phyloP scores from a whole-genome alignment of 2,329 filamentous ascomycete species.

The Exophiala calicioides region DNA sequence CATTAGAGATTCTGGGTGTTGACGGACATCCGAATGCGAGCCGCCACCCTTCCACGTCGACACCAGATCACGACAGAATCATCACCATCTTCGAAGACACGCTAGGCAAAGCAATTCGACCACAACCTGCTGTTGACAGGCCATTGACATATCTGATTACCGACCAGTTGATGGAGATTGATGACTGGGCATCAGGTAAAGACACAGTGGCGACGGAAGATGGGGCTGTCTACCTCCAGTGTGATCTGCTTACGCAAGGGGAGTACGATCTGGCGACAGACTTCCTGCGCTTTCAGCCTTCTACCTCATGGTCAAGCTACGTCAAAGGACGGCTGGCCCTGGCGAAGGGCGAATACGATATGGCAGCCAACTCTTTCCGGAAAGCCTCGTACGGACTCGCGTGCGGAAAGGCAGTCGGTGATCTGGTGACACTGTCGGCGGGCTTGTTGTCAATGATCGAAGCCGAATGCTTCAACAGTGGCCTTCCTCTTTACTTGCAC shows the following conservation, averaged over 20 bases:
- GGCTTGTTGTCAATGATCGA: conserved; percentile 76
- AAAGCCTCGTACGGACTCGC: conserved; percentile 68
- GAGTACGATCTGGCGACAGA: conserved; percentile 65
- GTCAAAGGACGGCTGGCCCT: conserved; percentile 80
- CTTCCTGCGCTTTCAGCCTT: conserved; percentile 66
- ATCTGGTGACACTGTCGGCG: conserved; percentile 49
- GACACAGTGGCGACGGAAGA: conserved; percentile 56
- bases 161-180: conserved; percentile 45
- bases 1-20: conserved; percentile 31
- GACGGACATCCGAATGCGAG: conserved; percentile 31
- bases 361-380: conserved; percentile 74
- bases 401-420: conserved; percentile 46
- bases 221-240: conserved; percentile 66
- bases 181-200: conserved; percentile 50
- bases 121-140: conserved; percentile 41
- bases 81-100: conserved; percentile 47
- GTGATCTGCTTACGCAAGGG: conserved; percentile 67
- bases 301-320: conserved; percentile 66
- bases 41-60: conserved; percentile 33
- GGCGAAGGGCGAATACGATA: conserved; percentile 69
- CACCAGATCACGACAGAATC: conserved; percentile 31
- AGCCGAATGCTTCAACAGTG: conserved; percentile 66
- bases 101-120: conserved; percentile 46
- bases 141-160: conserved; percentile 47
- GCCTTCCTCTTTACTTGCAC: conserved; percentile 79